These are phyloP conservation scores for Xenosphaeropsis pyriputrescens DNA, from an alignment of 2,329 filamentous ascomycete genomes.

Conservation along the genomic window DNA sequence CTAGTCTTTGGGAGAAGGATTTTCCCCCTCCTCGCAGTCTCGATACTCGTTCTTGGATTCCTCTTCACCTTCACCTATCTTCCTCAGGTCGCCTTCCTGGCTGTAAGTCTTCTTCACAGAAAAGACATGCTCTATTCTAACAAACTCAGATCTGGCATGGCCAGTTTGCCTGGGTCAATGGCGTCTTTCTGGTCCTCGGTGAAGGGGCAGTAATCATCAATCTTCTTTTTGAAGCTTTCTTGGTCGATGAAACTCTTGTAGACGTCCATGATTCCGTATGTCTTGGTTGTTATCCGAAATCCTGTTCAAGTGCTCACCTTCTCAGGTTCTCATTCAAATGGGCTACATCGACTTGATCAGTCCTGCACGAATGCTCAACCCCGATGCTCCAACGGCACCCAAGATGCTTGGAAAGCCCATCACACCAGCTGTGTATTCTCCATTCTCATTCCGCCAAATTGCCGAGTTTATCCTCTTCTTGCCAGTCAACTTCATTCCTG, in stretches of 20 bases:
- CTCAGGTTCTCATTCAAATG: slow-evolving; percentile 50
- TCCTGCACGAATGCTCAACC: slow-evolving; percentile 48
- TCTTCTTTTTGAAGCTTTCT: slow-evolving; percentile 61
- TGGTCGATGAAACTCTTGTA: slow-evolving; percentile 65
- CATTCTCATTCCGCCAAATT: slow-evolving; percentile 85
- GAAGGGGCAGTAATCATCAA: slow-evolving; percentile 30
- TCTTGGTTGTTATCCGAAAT: neutral
- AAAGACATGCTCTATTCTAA: too few species aligned
- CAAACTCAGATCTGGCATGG: slow-evolving; percentile 57
- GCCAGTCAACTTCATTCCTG: slow-evolving; percentile 77
- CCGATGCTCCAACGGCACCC: slow-evolving; percentile 56
- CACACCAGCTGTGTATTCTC: slow-evolving; percentile 62
- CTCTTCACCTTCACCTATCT: slow-evolving; percentile 82
- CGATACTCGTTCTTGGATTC: slow-evolving; percentile 66
- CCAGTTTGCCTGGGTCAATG: slow-evolving; percentile 78
- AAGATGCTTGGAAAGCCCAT: slow-evolving; percentile 75
- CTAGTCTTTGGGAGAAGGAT: slow-evolving; percentile 56
- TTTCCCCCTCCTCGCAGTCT: slow-evolving; percentile 69
- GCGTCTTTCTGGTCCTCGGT: slow-evolving; percentile 74
- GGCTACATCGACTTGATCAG: slow-evolving; percentile 55
- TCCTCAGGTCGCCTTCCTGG: slow-evolving; percentile 77
- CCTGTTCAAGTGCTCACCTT: neutral
- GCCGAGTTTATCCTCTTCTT: slow-evolving; percentile 66
- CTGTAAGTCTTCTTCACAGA: slow-evolving; percentile 14
- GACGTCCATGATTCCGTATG: slow-evolving; percentile 56